A percentile compares a stretch with the other conserved stretches of the same genome.
Conservation (phyloP, 1,284 basidiomycete genomes). For the Thecaphora frezii region DNA sequence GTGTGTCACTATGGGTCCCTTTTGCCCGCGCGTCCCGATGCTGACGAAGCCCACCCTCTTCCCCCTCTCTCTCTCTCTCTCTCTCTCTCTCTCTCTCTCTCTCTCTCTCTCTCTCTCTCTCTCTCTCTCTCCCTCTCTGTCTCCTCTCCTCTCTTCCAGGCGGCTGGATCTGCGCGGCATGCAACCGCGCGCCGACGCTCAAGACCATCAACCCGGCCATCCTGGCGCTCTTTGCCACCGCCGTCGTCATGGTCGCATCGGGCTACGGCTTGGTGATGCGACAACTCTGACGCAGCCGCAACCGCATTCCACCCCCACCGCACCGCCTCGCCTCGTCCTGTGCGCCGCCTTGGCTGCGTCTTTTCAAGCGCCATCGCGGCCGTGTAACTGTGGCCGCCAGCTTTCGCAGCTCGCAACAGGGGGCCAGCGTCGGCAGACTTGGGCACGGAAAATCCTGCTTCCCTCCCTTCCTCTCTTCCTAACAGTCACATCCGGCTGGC, state of each 20-base stretch:
- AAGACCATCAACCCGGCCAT: constrained; percentile 32
- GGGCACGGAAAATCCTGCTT: no score
- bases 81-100: not conserved
- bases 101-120: not conserved
- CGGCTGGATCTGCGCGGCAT: constrained; percentile 44
- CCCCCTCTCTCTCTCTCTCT: not conserved
- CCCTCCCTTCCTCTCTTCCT: no score
- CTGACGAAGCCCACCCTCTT: constrained; percentile 1
- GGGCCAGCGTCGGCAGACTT: no score
- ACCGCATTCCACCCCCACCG: no score
- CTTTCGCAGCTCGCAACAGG: no score
- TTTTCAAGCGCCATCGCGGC: no score
- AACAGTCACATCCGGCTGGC: no score
- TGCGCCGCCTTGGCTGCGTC: no score
- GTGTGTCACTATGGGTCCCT: no score
- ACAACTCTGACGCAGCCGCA: no score
- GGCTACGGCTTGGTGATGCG: constrained; percentile 21
- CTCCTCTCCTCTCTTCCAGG: constrained; percentile 4
- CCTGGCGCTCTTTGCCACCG: constrained; percentile 25
- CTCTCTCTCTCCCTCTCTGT: constrained; percentile 1
- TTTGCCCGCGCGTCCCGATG: constrained; percentile 21
- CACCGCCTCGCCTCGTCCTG: no score
- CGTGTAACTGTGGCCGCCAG: no score
- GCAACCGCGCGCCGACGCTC: constrained; percentile 31
- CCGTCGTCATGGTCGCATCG: constrained; percentile 26